Evolutionary conservation across 495 filamentous ascomycete genomes (phyloP), one percentile per base, ranked within the genome.

Genomic region (Penicilliopsis zonata): DNA sequence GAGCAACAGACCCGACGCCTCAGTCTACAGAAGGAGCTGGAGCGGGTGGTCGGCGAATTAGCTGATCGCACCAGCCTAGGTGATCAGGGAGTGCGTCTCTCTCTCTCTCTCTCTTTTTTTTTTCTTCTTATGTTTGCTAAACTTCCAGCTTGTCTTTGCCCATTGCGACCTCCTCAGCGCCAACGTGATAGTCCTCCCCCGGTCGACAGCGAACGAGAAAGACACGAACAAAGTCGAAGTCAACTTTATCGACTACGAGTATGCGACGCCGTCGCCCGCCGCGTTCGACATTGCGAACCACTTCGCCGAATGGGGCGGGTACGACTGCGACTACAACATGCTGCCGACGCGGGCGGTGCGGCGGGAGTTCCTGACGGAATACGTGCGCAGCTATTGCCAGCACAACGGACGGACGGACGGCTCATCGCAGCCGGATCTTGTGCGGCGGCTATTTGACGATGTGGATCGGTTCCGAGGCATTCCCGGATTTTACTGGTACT

Each of bases 231-330:
- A 55, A 4, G 46, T 67, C 38, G 45, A 61, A 34, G 84, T 96
- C 28, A 75, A 74, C 48, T 96, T 99, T 53, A 96, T 99, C 47
- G 90, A 99, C 57, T 99, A 96, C 61, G 90, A 99, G 59, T 93
- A 90, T 51, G 85, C 88, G 6, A 86, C 84, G 1, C 86, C 92
- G 2, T 86, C 86, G 5, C 90, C 92, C 1, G 83, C 87, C 9
- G 85, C 90, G n/a, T 99, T 99, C 54, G 90, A 99, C 52, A 74
- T 99, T 35, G 79, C 90, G n/a, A 99, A 99, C 65, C 90, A 99
- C 65, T 88, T 99, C 50, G 85, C 92, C 25, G 90, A 99, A 63
- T 99, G 90, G 88, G 87, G 79, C 33, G 90, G 90, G 35, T 93
- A 94, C 47, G 83, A 90, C 42, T 99, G 90, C 69, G 86, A 99